Evolutionary conservation across 2,329 filamentous ascomycete genomes (phyloP).

Genomic region (Colletotrichum orbiculare): DNA sequence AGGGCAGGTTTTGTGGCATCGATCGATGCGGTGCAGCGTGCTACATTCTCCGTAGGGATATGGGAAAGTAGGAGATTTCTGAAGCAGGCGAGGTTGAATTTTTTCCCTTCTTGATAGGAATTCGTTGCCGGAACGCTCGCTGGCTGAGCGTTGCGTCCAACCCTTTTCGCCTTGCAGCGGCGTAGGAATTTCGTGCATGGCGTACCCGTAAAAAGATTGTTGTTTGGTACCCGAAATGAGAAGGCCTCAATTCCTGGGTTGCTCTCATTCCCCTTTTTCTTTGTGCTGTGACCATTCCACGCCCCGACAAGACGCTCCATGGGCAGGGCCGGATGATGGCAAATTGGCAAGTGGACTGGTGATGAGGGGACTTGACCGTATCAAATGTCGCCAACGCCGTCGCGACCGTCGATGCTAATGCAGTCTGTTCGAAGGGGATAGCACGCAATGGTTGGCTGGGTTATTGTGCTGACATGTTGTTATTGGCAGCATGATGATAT

Average conservation of each 20-base stretch:
- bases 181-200: no score
- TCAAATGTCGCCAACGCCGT: conserved; percentile 12
- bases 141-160: conserved; percentile 1
- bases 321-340: no score
- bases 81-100: conserved; percentile 1
- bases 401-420: neutral
- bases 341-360: no score
- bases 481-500: neutral
- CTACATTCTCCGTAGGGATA: conserved; percentile 11
- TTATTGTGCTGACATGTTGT: no score
- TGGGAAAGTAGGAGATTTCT: neutral
- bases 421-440: conserved; percentile 5
- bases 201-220: no score
- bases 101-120: conserved; percentile 1
- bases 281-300: conserved; percentile 12
- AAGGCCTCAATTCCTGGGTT: no score
- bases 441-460: neutral
- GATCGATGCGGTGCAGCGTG: conserved; percentile 22
- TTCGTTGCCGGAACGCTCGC: no score
- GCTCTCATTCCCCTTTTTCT: neutral
- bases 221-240: no score
- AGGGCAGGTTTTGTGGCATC: conserved; percentile 13
- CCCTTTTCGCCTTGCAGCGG: neutral
- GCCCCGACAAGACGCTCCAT: conserved; percentile 2
- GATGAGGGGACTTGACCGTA: neutral